These are phyloP conservation scores for Ophiostoma tasmaniense DNA, from an alignment of 2,329 filamentous ascomycete genomes.

Conservation along the genomic window DNA sequence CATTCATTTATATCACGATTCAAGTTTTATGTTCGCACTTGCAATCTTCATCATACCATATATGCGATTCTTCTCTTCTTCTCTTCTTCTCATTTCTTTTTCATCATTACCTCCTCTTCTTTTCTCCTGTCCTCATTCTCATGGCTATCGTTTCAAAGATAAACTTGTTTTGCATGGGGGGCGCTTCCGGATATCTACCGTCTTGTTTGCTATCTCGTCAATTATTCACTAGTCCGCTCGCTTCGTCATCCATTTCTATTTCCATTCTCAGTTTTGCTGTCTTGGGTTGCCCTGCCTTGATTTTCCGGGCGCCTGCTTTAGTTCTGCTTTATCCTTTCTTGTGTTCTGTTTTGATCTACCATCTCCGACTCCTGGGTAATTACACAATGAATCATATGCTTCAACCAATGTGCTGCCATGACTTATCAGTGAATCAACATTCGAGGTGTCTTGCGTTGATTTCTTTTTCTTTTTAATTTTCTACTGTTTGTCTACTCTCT, in stretches of 20 bases:
- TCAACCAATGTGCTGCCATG: not conserved
- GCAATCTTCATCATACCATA: conserved; percentile 1
- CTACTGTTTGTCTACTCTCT: too few relatives aligned
- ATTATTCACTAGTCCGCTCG: conserved; percentile 5
- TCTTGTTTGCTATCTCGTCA: conserved; percentile 8
- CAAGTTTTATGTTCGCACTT: conserved; percentile 4
- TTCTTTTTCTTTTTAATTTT: not conserved
- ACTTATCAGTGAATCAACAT: not conserved
- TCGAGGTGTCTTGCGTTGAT: not conserved
- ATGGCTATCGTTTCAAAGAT: conserved; percentile 6
- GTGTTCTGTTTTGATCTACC: not conserved
- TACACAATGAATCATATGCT: not conserved
- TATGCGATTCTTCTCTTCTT: not conserved
- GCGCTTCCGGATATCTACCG: conserved; percentile 14
- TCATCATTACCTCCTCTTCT: not conserved
- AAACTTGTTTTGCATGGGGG: conserved; percentile 14
- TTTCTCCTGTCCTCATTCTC: not conserved
- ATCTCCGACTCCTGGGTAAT: not conserved
- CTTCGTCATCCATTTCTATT: not conserved
- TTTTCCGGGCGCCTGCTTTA: not conserved
- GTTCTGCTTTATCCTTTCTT: not conserved
- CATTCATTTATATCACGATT: conserved; percentile 1
- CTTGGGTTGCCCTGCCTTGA: not conserved
- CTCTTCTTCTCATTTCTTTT: not conserved
- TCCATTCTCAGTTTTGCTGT: not conserved